Evolutionary conservation across 2,329 filamentous ascomycete genomes (phyloP), one percentile per base, ranked within the genome.

Genomic region (Colletotrichum viniferum): DNA sequence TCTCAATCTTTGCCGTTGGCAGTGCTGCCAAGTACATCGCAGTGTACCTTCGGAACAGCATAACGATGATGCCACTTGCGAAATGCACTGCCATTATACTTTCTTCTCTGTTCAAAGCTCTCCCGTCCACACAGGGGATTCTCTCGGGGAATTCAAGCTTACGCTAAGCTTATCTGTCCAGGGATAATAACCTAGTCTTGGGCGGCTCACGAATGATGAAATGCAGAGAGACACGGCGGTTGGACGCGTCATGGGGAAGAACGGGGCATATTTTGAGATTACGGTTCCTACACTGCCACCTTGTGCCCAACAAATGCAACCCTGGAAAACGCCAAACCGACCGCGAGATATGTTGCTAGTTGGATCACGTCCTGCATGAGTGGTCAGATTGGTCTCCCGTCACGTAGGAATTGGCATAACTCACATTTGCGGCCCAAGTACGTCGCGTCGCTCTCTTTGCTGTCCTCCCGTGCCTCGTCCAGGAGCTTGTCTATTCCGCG

Each of bases 401-500:
- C 12, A 13, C 14, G 16, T 34, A 36, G 36, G 32, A 21, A 10
- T 24, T 7, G 8, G 55, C 55, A 26, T 56, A 14, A 78, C 83
- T 80, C 78, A 87, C 85, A 87, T 79, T 86, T 87, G 43, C 84
- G 82, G n/a, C 83, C 83, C 72, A 87, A 82, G 24, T 87, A 81
- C 52, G 84, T 84, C 13, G 92, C 87, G 82, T 98, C 96, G 77
- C 95, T 97, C 79, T 98, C 97, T 80, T 92, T 95, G 80, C 95
- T 96, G 81, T 96, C 95, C 79, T 97, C 95, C 76, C 96, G 90
- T 21, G 96, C 96, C 80, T 98, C 97, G 9, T 96, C 95, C 13
- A 99, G 88, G 88, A 98, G 94, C 80, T 94, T 95, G 84, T 98
- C 96, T 82, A 99, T 98, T 73, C 97, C 97, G 80, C 94, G 92